Conservation (phyloP, 108 stramenopile genomes). For the Skeletonema grethae region DNA sequence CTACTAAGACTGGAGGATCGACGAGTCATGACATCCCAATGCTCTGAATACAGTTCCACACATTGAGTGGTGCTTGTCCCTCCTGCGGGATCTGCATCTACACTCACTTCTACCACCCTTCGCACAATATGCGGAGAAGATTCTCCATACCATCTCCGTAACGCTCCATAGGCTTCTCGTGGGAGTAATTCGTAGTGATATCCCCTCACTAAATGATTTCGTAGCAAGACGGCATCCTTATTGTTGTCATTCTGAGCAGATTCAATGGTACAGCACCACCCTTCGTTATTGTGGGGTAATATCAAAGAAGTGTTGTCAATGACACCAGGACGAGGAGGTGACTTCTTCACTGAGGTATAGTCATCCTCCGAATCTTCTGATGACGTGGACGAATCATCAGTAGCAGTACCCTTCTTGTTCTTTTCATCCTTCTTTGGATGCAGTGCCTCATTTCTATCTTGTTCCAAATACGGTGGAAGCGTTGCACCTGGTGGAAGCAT, state of each 20-base stretch:
- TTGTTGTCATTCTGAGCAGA: not conserved
- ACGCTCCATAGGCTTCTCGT: conserved; percentile 73
- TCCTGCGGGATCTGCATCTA: no score
- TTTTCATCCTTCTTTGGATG: conserved; percentile 5
- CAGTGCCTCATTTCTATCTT: conserved; percentile 17
- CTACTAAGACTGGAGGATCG: not conserved
- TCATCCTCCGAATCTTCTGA: conserved; percentile 40
- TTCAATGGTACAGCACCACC: conserved; percentile 8
- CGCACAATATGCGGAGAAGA: conserved; percentile 59
- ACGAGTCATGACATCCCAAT: conserved; percentile 8
- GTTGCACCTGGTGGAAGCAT: conserved; percentile 31
- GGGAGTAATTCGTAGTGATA: conserved; percentile 82
- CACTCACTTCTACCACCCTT: conserved; percentile 21
- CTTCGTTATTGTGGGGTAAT: conserved; percentile 13
- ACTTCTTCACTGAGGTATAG: not conserved
- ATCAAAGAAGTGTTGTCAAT: conserved; percentile 72
- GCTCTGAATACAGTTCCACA: conserved; percentile 21
- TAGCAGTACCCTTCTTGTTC: conserved; percentile 23
- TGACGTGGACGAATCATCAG: conserved; percentile 9
- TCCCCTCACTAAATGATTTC: conserved; percentile 73
- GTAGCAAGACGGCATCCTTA: conserved; percentile 14
- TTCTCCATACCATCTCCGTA: conserved; percentile 79
- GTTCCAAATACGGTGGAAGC: conserved; percentile 25
- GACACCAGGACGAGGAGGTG: conserved; percentile 39
- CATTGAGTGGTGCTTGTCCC: not conserved